Base-by-base conservation (phyloP, 2,329 filamentous ascomycete genomes). In the Fusarium xyrophilum region DNA sequence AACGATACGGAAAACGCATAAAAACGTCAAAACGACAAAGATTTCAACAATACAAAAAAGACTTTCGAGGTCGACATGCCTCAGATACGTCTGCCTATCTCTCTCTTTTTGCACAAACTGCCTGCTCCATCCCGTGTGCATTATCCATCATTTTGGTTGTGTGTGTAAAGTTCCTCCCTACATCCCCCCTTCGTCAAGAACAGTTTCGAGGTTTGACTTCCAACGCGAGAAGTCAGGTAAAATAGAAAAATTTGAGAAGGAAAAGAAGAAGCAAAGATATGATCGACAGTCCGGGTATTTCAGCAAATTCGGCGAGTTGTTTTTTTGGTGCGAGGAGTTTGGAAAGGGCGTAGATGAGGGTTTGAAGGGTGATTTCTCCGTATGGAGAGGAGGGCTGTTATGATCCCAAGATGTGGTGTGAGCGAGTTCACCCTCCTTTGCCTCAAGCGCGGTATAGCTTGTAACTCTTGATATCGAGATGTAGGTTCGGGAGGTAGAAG, bases 261-360 rank as follows among this genome's bases (percentile, higher is more conserved):
- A n/a, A 38, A 59, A 52, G 46, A 60, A 48, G 43, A 38, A 48
- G 46, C 19, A 43, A 38, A 63, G 32, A 55, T 54, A 42, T 56
- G 38, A 66, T 61, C 56, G 56, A 50, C 56, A 65, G 47, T 63
- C 17, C 50, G 67, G 67, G 67, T 69, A 69, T 69, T 69, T 69
- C 50, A 63, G 61, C 65, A 68, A 46, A 69, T 52, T 68, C 42
- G 55, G 57, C 66, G 57, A 46, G 39, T 59, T 54, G 40, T 62
- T 52, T 33, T 62, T 52, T 33, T 33, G 28, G 38, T 27, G 56
- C 43, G 46, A 47, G 40, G 40, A 57, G 52, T n/a, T 40, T 27
- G 40, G 32, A 38, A 38, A 38, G 43, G 10, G 39, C 30, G 59
- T 63, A 63, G 33, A 33, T 63, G 59, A 63, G 47, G 40, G 44